These are phyloP conservation scores for Areca catechu DNA, from an alignment of 176 grass and related monocot species.

Conservation along the genomic window DNA sequence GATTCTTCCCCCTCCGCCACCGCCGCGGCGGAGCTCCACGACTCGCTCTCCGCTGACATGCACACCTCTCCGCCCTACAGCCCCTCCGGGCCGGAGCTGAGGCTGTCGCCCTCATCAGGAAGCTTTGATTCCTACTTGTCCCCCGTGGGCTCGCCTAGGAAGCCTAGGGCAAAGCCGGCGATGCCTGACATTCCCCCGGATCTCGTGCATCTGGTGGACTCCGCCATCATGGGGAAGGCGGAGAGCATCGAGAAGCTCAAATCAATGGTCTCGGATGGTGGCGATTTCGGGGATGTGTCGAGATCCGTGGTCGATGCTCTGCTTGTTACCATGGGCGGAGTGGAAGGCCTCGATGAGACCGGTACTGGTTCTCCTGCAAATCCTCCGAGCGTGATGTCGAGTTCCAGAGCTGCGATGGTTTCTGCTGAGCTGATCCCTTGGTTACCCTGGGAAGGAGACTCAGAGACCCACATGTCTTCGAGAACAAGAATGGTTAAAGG, in stretches of 20 bases:
- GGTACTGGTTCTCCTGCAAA: slow-evolving; percentile 22
- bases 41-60: neutral
- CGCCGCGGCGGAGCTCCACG: neutral
- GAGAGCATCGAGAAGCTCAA: slow-evolving; percentile 34
- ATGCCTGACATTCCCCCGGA: slow-evolving; percentile 47
- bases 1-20: neutral
- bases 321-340: slow-evolving; percentile 60
- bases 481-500: slow-evolving; percentile 60
- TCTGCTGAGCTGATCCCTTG: slow-evolving; percentile 53
- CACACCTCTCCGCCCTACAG: neutral
- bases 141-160: slow-evolving; percentile 4
- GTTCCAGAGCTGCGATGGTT: slow-evolving; percentile 40
- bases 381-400: slow-evolving; percentile 62
- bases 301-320: slow-evolving; percentile 65
- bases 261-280: slow-evolving; percentile 28
- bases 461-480: slow-evolving; percentile 41
- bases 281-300: slow-evolving; percentile 37
- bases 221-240: slow-evolving; percentile 65
- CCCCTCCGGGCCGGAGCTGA: neutral
- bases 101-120: neutral
- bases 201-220: slow-evolving; percentile 58
- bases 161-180: slow-evolving; percentile 20
- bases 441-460: slow-evolving; percentile 63
- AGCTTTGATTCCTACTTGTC: slow-evolving; percentile 10
- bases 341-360: slow-evolving; percentile 44